Conservation (phyloP, 225 moss, liverwort and hornwort species). For the Physcomitrium patens region DNA sequence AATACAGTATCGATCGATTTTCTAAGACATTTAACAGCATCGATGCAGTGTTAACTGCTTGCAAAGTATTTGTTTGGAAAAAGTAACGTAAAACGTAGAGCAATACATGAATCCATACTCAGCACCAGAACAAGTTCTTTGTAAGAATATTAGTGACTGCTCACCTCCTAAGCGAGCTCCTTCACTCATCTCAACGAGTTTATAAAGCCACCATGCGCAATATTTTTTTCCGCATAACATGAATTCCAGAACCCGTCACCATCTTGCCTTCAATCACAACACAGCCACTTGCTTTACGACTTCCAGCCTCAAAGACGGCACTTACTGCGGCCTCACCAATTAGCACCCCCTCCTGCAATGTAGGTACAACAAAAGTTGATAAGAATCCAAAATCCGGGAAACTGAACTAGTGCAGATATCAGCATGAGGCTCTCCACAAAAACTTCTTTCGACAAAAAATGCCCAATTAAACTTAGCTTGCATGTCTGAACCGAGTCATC, state of each 20-base stretch:
- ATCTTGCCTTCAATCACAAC: slow-evolving; percentile 96
- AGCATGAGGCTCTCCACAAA: too few relatives aligned
- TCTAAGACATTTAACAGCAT: too few relatives aligned
- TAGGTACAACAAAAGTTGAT: slow-evolving; percentile 13
- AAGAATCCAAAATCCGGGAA: neutral
- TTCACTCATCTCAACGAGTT: slow-evolving; percentile 81
- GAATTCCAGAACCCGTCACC: slow-evolving; percentile 79
- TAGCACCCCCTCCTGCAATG: slow-evolving; percentile 75
- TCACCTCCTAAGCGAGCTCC: slow-evolving; percentile 94
- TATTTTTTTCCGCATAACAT: slow-evolving; percentile 61
- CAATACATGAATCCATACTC: neutral
- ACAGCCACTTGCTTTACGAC: slow-evolving; percentile 89
- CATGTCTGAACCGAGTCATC: too few relatives aligned
- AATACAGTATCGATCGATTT: neutral
- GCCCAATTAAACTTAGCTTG: too few relatives aligned
- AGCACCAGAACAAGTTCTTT: neutral
- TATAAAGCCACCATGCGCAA: slow-evolving; percentile 71
- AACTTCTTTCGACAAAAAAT: neutral
- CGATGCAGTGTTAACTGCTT: too few relatives aligned
- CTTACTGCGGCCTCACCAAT: slow-evolving; percentile 92
- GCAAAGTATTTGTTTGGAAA: too few relatives aligned
- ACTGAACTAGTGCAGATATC: neutral
- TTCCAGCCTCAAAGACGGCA: slow-evolving; percentile 96
- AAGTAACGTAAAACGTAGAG: neutral
- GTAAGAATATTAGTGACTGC: neutral